A percentile compares a stretch with the other conserved stretches of the same genome.
Conservation (phyloP, 1,284 basidiomycete genomes). For the Leccinum subspadiceum region DNA sequence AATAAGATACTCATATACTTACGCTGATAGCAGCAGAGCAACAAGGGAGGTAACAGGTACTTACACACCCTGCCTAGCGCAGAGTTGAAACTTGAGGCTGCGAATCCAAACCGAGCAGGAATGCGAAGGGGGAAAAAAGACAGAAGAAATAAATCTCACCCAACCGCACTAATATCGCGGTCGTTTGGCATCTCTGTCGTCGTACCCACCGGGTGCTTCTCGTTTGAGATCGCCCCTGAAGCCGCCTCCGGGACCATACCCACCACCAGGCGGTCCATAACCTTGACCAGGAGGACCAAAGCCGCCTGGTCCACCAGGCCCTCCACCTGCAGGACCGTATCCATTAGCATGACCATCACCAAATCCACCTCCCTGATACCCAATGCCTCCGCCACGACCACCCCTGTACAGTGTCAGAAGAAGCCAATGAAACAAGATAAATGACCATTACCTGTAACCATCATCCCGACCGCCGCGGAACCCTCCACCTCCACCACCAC, state of each 20-base stretch:
- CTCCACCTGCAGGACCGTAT: slow-evolving; percentile 45
- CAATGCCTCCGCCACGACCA: slow-evolving; percentile 70
- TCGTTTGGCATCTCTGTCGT: slow-evolving; percentile 79
- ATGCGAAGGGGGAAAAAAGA: slow-evolving; percentile 18
- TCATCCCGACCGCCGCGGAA: slow-evolving; percentile 34
- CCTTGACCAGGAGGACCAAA: slow-evolving; percentile 43
- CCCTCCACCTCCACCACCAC: neutral
- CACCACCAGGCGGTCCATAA: slow-evolving; percentile 35
- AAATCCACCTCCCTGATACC: slow-evolving; percentile 65
- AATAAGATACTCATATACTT: slow-evolving; percentile 39
- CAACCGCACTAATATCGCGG: slow-evolving; percentile 66
- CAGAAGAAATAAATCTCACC: slow-evolving; percentile 33
- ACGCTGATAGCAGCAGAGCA: slow-evolving; percentile 29
- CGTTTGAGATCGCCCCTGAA: slow-evolving; percentile 68
- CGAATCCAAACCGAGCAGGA: slow-evolving; percentile 22
- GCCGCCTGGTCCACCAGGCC: slow-evolving; percentile 47
- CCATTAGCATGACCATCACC: slow-evolving; percentile 55
- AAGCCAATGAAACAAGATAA: slow-evolving; percentile 19
- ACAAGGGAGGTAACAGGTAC: slow-evolving; percentile 30
- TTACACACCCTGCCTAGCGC: slow-evolving; percentile 37
- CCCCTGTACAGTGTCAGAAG: slow-evolving; percentile 43
- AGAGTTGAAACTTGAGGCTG: slow-evolving; percentile 31
- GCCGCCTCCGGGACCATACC: slow-evolving; percentile 44
- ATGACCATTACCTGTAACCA: slow-evolving; percentile 50
- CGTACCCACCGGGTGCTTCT: slow-evolving; percentile 66